Conservation (phyloP, 495 filamentous ascomycete genomes). For the Penicillium lividum region DNA sequence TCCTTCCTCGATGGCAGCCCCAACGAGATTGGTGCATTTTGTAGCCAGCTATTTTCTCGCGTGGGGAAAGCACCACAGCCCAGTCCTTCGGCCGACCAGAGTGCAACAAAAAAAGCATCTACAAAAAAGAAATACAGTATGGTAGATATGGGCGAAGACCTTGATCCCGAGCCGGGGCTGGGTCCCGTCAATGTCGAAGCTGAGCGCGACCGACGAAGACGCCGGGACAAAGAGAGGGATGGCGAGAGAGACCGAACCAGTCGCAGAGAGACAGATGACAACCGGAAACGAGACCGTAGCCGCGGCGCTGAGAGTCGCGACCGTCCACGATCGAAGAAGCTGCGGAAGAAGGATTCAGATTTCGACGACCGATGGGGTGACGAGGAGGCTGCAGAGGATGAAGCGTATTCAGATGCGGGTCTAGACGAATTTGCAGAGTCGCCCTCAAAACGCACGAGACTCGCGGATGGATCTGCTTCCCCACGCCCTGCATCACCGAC, state of each 20-base stretch:
- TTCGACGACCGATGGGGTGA: conserved; percentile 81
- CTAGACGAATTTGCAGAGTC: conserved; percentile 52
- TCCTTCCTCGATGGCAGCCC: conserved; percentile 55
- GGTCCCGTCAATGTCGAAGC: conserved; percentile 54
- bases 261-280: conserved; percentile 35
- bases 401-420: conserved; percentile 43
- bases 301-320: conserved; percentile 46
- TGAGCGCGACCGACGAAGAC: conserved; percentile 45
- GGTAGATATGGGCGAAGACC: conserved; percentile 80
- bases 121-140: conserved; percentile 73
- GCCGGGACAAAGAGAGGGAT: conserved; percentile 48
- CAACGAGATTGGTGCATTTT: conserved; percentile 53
- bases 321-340: conserved; percentile 52
- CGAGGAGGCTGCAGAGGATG: conserved; percentile 59
- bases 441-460: conserved; percentile 57
- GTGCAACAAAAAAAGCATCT: conserved; percentile 20
- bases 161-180: conserved; percentile 38
- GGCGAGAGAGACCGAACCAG: conserved; percentile 36
- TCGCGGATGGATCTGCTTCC: conserved; percentile 56
- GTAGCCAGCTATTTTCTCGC: conserved; percentile 53
- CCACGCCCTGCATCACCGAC: conserved; percentile 46
- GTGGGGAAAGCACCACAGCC: conserved; percentile 35
- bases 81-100: conserved; percentile 10
- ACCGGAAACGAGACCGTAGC: conserved; percentile 47
- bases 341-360: conserved; percentile 57